These are phyloP conservation scores for Termitomyces sp. DNA, from an alignment of 768 basidiomycete genomes.

Conservation along the genomic window DNA sequence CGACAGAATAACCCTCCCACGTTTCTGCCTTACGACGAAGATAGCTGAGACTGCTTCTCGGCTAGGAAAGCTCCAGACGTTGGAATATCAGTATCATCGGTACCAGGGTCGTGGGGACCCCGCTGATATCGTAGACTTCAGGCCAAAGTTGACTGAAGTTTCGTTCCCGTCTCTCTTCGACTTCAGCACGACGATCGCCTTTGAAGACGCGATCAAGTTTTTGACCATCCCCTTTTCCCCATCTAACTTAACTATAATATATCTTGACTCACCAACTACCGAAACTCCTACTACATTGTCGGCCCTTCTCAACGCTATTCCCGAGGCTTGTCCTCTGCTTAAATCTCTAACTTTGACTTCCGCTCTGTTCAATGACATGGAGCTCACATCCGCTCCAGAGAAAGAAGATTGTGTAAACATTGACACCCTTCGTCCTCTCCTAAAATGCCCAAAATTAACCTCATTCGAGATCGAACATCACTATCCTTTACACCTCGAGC, in stretches of 20 bases:
- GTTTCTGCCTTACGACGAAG: conserved; percentile 45
- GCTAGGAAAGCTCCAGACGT: conserved; percentile 35
- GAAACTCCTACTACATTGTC: conserved; percentile 41
- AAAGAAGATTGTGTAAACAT: conserved; percentile 26
- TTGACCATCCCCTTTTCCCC: conserved; percentile 44
- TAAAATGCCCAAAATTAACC: conserved; percentile 30
- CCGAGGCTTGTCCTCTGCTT: conserved; percentile 47
- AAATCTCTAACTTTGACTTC: conserved; percentile 41
- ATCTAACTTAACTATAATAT: conserved; percentile 44
- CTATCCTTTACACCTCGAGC: conserved; percentile 34
- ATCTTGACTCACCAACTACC: conserved; percentile 45
- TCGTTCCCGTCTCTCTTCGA: conserved; percentile 55
- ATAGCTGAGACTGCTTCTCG: conserved; percentile 46
- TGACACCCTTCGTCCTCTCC: conserved; percentile 33
- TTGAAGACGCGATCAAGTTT: conserved; percentile 44
- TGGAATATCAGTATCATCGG: conserved; percentile 54
- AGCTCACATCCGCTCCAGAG: conserved; percentile 4
- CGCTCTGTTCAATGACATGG: conserved; percentile 18
- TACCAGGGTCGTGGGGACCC: conserved; percentile 46
- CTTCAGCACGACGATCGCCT: conserved; percentile 43
- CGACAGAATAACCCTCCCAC: conserved; percentile 46
- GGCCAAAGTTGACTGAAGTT: conserved; percentile 41
- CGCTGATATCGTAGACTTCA: conserved; percentile 41
- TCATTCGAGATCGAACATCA: conserved; percentile 37
- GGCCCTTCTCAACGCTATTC: conserved; percentile 40